Conservation (phyloP, 1,284 basidiomycete species). For the Microbotryum silenes-acaulis region DNA sequence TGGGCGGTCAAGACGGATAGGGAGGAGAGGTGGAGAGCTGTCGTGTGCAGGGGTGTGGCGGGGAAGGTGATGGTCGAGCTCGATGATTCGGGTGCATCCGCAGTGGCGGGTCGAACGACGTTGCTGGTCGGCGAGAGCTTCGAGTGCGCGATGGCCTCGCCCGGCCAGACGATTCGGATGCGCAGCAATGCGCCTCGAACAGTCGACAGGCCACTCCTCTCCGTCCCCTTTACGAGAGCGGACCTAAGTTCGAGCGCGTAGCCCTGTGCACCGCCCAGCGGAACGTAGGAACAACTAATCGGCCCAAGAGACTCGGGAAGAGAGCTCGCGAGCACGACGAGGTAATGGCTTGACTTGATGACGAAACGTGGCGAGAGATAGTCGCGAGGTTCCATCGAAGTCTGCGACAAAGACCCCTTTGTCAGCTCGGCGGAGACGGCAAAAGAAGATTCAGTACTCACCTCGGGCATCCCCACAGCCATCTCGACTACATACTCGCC, state of each 20-base stretch:
- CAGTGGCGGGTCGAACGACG: slow-evolving; percentile 51
- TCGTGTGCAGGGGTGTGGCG: slow-evolving; percentile 36
- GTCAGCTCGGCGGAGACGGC: background rate
- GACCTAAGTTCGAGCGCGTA: slow-evolving; percentile 55
- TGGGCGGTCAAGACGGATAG: slow-evolving; percentile 38
- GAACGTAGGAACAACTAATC: slow-evolving; percentile 15
- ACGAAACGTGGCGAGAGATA: slow-evolving; percentile 84
- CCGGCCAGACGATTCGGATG: slow-evolving; percentile 16
- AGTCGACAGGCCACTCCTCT: slow-evolving; percentile 18
- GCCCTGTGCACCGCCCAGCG: slow-evolving; percentile 55
- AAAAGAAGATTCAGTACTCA: slow-evolving; percentile 43
- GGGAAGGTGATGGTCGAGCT: slow-evolving; percentile 23
- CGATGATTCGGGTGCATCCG: slow-evolving; percentile 43
- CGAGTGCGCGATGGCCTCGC: slow-evolving; percentile 50
- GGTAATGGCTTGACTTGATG: slow-evolving; percentile 85
- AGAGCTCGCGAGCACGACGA: slow-evolving; percentile 67
- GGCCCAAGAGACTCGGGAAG: slow-evolving; percentile 41
- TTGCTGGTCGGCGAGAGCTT: slow-evolving; percentile 59
- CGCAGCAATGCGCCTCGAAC: slow-evolving; percentile 24
- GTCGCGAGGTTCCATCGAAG: slow-evolving; percentile 89
- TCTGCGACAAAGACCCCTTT: slow-evolving; percentile 41
- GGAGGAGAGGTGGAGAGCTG: slow-evolving; percentile 38
- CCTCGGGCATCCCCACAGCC: slow-evolving; percentile 77
- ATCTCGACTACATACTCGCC: slow-evolving; percentile 67
- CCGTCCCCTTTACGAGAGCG: slow-evolving; percentile 51